Percentiles rank a stretch among this genome's conserved stretches.
Evolutionary conservation across 441 rosid species (phyloP).

Genomic region (Rhodomyrtus psidioides): DNA sequence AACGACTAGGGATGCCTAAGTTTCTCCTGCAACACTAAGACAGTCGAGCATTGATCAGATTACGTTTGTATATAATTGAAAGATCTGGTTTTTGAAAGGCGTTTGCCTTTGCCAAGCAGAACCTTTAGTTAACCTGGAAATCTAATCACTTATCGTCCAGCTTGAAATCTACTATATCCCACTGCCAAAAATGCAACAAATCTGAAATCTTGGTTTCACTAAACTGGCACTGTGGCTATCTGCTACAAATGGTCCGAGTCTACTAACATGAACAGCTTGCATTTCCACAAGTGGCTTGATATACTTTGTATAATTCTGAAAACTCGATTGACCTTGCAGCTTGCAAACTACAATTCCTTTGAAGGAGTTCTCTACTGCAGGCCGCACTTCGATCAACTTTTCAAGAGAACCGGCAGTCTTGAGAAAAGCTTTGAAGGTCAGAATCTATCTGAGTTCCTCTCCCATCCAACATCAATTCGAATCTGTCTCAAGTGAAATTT

Average conservation of each 20-base stretch:
- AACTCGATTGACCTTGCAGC: slow-evolving; percentile 39
- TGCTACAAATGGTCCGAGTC: neutral
- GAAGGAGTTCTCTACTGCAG: slow-evolving; percentile 97
- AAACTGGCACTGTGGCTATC: neutral
- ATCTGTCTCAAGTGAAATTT: neutral
- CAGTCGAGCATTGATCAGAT: neutral
- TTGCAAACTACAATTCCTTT: slow-evolving; percentile 91
- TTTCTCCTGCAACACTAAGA: neutral
- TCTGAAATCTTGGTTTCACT: neutral
- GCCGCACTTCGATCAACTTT: slow-evolving; percentile 94
- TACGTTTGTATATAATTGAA: neutral
- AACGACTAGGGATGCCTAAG: neutral
- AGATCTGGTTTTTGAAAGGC: neutral
- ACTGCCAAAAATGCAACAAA: neutral
- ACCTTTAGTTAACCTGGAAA: neutral
- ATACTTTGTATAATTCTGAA: neutral
- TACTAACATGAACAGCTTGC: neutral
- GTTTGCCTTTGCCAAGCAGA: neutral
- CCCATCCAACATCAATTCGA: neutral
- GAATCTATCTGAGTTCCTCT: neutral
- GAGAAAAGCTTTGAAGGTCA: slow-evolving; percentile 96
- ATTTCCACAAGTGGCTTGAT: neutral
- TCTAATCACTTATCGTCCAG: neutral
- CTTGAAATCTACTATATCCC: neutral
- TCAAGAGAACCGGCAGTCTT: slow-evolving; percentile 97